Percentiles rank a stretch among this genome's conserved stretches.
Evolutionary conservation across 78 protist species (phyloP).

Genomic region (Monosiga brevicollis): DNA sequence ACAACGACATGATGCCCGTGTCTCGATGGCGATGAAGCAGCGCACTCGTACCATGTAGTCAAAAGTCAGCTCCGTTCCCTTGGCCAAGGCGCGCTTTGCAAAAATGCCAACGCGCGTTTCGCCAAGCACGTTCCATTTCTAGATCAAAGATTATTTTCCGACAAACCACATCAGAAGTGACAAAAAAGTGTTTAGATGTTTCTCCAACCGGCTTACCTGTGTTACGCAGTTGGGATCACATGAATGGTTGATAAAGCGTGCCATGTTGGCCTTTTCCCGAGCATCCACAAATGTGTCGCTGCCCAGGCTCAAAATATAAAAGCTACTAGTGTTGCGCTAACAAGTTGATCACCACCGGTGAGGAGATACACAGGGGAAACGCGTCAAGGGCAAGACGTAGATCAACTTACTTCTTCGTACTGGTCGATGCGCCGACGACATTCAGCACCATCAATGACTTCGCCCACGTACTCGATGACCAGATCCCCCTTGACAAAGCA

Average conservation of each 20-base stretch:
- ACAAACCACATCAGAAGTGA: too few relatives aligned
- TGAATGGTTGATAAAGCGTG: constrained; percentile 91
- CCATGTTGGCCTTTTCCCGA: constrained; percentile 76
- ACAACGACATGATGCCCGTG: too few relatives aligned
- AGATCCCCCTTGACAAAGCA: constrained; percentile 55
- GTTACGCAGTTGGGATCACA: constrained; percentile 64
- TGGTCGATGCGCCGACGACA: constrained; percentile 62
- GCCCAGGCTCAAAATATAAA: constrained; percentile 82
- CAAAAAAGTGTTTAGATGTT: too few relatives aligned
- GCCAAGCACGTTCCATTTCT: constrained; percentile 45
- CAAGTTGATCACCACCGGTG: too few relatives aligned
- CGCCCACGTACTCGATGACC: constrained; percentile 92
- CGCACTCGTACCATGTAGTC: constrained; percentile 88
- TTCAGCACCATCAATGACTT: constrained; percentile 55
- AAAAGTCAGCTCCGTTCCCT: constrained; percentile 83
- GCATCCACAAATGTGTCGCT: constrained; percentile 76
- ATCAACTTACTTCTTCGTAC: constrained; percentile 13
- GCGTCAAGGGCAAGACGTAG: too few relatives aligned
- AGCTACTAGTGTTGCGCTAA: too few relatives aligned
- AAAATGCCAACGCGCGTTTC: constrained; percentile 70
- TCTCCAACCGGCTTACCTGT: not conserved
- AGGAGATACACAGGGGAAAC: too few relatives aligned
- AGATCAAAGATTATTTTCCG: too few relatives aligned
- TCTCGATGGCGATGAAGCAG: too few relatives aligned
- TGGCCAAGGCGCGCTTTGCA: constrained; percentile 53